Percentiles rank a stretch among this genome's conserved stretches.
Evolutionary conservation across 352 stramenopile genomes (phyloP).

Genomic region (Achlya hypogyna): DNA sequence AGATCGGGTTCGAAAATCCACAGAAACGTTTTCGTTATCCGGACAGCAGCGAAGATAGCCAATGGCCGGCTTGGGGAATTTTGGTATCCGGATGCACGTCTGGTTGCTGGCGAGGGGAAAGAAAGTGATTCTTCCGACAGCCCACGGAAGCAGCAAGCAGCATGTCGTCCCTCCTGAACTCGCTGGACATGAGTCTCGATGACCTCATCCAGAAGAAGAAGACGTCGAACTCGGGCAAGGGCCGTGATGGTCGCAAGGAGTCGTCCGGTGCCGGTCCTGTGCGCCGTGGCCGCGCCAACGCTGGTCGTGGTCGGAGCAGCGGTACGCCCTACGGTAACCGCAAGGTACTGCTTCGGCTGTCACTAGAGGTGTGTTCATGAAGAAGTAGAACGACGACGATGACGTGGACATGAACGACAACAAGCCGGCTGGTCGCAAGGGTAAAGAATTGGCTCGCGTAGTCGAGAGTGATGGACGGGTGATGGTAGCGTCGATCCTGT

Average conservation of each 20-base stretch:
- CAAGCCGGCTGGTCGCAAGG: conserved; percentile 5
- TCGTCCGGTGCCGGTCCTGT: conserved; percentile 34
- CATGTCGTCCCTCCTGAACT: conserved; percentile 70
- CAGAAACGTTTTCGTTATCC: too few species aligned
- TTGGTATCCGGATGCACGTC: background rate
- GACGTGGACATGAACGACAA: background rate
- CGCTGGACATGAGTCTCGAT: conserved; percentile 78
- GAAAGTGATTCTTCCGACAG: background rate
- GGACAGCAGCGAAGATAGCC: too few species aligned
- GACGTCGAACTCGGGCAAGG: conserved; percentile 29
- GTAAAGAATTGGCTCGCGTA: conserved; percentile 19
- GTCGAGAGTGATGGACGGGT: background rate
- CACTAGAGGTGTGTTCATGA: background rate
- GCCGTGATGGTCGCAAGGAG: background rate
- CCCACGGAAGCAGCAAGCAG: background rate
- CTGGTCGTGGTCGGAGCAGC: conserved; percentile 33
- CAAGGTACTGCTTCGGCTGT: too few species aligned
- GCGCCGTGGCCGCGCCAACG: conserved; percentile 34
- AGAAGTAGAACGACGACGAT: background rate
- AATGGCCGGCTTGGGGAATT: too few species aligned
- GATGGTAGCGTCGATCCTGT: conserved; percentile 45
- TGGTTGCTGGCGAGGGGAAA: background rate
- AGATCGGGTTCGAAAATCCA: too few species aligned
- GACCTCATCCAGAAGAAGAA: conserved; percentile 71
- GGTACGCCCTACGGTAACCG: conserved; percentile 45